Percentiles rank a stretch among this genome's conserved stretches.
Evolutionary conservation across 1,284 basidiomycete species (phyloP).

Genomic region (Termitomyces sp.): DNA sequence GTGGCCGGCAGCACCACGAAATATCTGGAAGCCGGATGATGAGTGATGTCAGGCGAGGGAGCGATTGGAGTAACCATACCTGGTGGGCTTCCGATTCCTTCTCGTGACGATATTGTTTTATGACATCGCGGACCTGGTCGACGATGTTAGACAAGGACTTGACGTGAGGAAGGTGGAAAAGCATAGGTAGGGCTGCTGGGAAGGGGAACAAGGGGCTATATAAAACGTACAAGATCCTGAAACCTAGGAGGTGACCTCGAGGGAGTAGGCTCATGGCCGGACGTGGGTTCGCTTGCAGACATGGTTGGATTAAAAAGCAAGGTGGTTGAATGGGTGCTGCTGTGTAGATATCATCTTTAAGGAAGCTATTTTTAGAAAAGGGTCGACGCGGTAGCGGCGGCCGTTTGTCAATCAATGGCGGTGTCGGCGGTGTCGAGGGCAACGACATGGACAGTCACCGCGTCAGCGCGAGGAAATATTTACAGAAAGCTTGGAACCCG

Average conservation of each 20-base stretch:
- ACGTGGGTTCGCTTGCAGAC: slow-evolving; percentile 7
- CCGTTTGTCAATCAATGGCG: not conserved
- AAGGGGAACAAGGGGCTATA: slow-evolving; percentile 9
- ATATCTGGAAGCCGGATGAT: slow-evolving; percentile 43
- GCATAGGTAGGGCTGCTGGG: slow-evolving; percentile 21
- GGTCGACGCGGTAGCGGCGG: not conserved
- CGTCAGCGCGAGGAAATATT: too few species aligned
- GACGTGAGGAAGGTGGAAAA: slow-evolving; percentile 35
- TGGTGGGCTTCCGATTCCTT: slow-evolving; percentile 82
- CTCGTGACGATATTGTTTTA: slow-evolving; percentile 62
- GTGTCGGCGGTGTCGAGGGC: not conserved
- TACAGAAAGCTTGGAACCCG: not conserved
- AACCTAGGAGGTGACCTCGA: slow-evolving; percentile 25
- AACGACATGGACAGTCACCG: not conserved
- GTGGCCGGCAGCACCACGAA: slow-evolving; percentile 66
- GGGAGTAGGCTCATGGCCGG: slow-evolving; percentile 8
- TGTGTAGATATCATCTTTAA: slow-evolving; percentile 2
- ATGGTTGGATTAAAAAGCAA: slow-evolving; percentile 1
- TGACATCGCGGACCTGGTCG: slow-evolving; percentile 52
- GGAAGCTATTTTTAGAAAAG: slow-evolving; percentile 4
- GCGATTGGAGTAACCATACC: slow-evolving; percentile 24
- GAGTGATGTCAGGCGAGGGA: not conserved
- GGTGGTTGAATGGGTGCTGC: not conserved
- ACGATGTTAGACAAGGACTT: slow-evolving; percentile 35
- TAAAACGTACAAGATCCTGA: slow-evolving; percentile 31